Percentiles rank a stretch among this genome's conserved stretches.
These are phyloP conservation scores for Tuber indicum DNA, from an alignment of 495 filamentous ascomycete genomes.

Conservation along the genomic window DNA sequence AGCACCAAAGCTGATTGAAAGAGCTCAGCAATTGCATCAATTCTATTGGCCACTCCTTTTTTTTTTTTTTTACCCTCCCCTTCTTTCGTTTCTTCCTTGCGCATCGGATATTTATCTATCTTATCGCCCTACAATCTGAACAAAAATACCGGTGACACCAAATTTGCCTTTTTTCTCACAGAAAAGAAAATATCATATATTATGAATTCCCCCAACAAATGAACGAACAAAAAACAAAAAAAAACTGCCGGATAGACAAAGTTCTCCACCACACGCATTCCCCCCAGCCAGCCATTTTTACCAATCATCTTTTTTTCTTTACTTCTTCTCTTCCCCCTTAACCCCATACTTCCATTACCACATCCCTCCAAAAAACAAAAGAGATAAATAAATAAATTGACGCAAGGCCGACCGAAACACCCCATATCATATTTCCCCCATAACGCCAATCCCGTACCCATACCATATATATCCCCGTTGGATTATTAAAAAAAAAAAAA, in stretches of 20 bases:
- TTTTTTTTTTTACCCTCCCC: neutral
- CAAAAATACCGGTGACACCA: slow-evolving; percentile 7
- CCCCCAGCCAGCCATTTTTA: neutral
- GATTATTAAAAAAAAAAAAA: neutral
- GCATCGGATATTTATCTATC: neutral
- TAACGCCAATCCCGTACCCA: neutral
- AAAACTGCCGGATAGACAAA: slow-evolving; percentile 15
- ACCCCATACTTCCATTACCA: neutral
- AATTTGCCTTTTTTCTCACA: neutral
- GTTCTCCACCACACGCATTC: neutral
- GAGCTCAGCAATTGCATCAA: neutral
- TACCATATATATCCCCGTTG: neutral
- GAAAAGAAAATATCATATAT: slow-evolving; percentile 2
- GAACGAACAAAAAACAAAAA: neutral
- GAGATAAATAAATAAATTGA: neutral
- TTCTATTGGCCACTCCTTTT: slow-evolving; percentile 9
- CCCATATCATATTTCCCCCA: neutral
- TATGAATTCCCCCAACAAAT: neutral
- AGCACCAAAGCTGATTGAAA: slow-evolving; percentile 5
- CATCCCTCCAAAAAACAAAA: neutral
- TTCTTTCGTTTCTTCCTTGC: slow-evolving; percentile 8
- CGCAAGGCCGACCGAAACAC: neutral
- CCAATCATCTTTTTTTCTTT: neutral
- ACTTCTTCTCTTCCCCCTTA: neutral
- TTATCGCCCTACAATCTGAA: neutral